phyloP scores from a whole-genome alignment of 345 rosid genomes.

The Brassica rapa region DNA sequence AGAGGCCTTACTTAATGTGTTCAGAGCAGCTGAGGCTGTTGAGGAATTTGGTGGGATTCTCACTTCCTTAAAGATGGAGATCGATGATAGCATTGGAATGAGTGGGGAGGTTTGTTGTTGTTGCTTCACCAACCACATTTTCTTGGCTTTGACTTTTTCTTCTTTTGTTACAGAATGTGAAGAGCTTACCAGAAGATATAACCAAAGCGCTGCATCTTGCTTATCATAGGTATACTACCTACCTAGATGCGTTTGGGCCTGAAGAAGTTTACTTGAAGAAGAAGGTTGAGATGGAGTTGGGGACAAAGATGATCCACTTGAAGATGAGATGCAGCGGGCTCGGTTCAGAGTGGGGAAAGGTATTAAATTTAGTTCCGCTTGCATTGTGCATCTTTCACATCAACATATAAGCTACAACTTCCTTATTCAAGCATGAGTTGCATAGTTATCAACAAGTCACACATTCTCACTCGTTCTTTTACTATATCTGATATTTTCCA shows the following conservation, averaged over 20 bases:
- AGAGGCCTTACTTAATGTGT: slow-evolving; percentile 67
- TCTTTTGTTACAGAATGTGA: slow-evolving; percentile 59
- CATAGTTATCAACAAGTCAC: background rate
- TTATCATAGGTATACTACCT: slow-evolving; percentile 62
- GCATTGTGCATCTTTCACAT: slow-evolving; percentile 2
- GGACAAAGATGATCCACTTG: slow-evolving; percentile 89
- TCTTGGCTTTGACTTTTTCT: background rate
- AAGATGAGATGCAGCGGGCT: slow-evolving; percentile 97
- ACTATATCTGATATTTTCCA: background rate
- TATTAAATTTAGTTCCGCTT: slow-evolving; percentile 29
- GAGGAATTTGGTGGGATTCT: slow-evolving; percentile 80
- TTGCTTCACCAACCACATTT: background rate
- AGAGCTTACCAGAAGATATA: slow-evolving; percentile 58
- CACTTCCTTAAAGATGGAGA: slow-evolving; percentile 73
- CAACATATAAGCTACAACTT: background rate
- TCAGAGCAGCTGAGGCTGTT: slow-evolving; percentile 84
- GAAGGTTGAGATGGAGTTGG: slow-evolving; percentile 93
- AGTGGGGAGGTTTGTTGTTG: slow-evolving; percentile 77
- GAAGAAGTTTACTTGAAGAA: slow-evolving; percentile 74
- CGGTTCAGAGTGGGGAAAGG: slow-evolving; percentile 94
- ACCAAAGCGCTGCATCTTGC: slow-evolving; percentile 55
- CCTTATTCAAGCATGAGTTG: background rate
- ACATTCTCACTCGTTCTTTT: background rate
- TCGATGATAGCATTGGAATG: slow-evolving; percentile 82
- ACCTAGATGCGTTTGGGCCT: slow-evolving; percentile 73